phyloP scores from a whole-genome alignment of 1,284 basidiomycete genomes.

The Trametes polyzona region DNA sequence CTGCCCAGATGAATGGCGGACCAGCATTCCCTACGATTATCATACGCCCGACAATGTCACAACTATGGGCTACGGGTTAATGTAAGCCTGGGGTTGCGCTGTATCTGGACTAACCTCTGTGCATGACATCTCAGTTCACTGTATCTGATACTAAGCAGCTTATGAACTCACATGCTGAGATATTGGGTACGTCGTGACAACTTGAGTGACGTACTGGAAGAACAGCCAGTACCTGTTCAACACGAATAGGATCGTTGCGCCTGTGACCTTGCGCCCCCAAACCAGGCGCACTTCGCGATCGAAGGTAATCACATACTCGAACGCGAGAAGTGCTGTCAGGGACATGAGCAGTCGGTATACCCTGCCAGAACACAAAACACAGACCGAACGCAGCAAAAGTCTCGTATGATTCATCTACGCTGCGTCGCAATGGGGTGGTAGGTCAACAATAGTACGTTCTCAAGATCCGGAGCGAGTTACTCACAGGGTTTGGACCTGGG shows the following conservation, averaged over 20 bases:
- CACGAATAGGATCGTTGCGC: conserved; percentile 22
- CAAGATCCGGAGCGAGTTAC: not conserved
- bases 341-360: not conserved
- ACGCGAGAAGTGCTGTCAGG: conserved; percentile 9
- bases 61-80: not conserved
- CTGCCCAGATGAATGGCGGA: conserved; percentile 9
- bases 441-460: no score
- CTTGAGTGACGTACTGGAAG: conserved; percentile 7
- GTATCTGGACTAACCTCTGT: not conserved
- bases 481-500: not conserved
- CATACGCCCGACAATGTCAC: conserved; percentile 8
- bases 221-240: conserved; percentile 26
- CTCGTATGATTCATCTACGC: conserved; percentile 10
- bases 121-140: not conserved
- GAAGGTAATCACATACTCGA: conserved; percentile 23
- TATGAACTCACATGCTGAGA: conserved; percentile 1
- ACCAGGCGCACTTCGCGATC: conserved; percentile 24
- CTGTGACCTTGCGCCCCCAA: conserved; percentile 23
- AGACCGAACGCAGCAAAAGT: conserved; percentile 11
- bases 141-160: no score
- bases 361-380: not conserved
- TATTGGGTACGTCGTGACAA: conserved; percentile 1
- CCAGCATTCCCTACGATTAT: conserved; percentile 9
- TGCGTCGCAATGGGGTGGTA: not conserved
- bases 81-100: no score